Base-by-base conservation (phyloP, 495 filamentous ascomycete species). In the Aeminium ludgeri region DNA sequence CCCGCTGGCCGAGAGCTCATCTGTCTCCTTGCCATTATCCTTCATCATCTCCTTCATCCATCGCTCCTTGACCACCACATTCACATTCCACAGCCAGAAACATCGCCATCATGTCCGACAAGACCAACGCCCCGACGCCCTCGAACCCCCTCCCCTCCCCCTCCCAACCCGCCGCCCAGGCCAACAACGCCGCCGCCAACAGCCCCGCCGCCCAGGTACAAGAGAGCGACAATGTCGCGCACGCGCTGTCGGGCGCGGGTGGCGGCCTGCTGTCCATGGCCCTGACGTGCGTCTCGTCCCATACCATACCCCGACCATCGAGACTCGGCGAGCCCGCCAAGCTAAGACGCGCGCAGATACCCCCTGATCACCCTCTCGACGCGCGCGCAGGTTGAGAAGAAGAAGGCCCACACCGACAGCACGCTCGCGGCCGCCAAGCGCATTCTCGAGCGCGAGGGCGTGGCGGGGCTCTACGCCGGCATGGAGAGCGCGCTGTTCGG, bases 321-420 rank as follows among this genome's bases (percentile, higher is more conserved):
- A n/a, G n/a, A n/a, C n/a, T n/a, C n/a, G n/a, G n/a, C n/a, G n/a
- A n/a, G n/a, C n/a, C n/a, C n/a, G n/a, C n/a, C n/a, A n/a, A n/a
- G n/a, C n/a, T n/a, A n/a, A n/a, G n/a, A n/a, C n/a, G n/a, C n/a
- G 38, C 37, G 20, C 46, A 87, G 83, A 40, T 96, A 97, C 58
- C 89, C 89, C 12, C 74, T 99, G 41, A 89, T 99, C 50, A 99
- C 89, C 8, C 79, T 99, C 40, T 99, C 89, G 11, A 99, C 89
- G 17, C 79, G 89, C 56, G 89, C 91, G 25, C 89, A 99, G 61
- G 86, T 99, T 56, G 89, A 99, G 59, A 94, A 87, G 27, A 86
- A 84, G 61, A 82, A 85, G 42, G 84, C 83, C 34, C 74, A 91
- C 36, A 81, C 83, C 6, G n/a, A n/a, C n/a, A 70, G 75, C 35